Evolutionary conservation across 352 stramenopile genomes (phyloP).

Genomic region (Globisporangium nunn): DNA sequence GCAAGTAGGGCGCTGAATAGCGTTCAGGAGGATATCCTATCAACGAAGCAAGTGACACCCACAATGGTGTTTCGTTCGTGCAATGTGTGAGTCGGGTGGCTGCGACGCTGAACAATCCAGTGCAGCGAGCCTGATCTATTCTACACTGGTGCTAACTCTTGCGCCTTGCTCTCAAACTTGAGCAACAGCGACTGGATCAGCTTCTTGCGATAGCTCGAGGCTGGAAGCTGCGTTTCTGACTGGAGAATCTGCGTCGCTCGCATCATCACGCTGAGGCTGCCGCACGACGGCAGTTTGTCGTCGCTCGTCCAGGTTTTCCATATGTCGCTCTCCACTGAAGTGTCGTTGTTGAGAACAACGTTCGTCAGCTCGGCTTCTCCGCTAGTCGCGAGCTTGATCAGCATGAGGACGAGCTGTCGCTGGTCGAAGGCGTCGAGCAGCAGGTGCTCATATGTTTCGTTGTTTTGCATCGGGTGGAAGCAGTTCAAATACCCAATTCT

Average conservation of each 20-base stretch:
- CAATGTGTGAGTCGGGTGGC: not conserved
- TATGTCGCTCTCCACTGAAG: conserved; percentile 27
- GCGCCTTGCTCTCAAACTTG: conserved; percentile 44
- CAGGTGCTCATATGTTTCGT: conserved; percentile 43
- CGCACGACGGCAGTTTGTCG: conserved; percentile 41
- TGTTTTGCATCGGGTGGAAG: conserved; percentile 54
- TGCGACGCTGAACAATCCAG: no score
- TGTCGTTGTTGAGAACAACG: conserved; percentile 37
- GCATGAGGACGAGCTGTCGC: conserved; percentile 42
- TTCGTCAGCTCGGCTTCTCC: conserved; percentile 43
- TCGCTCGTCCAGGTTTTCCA: conserved; percentile 53
- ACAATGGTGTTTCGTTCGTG: not conserved
- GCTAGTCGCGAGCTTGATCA: conserved; percentile 38
- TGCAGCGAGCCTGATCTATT: not conserved
- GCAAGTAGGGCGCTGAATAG: conserved; percentile 16
- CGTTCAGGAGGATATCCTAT: not conserved
- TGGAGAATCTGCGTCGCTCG: conserved; percentile 28
- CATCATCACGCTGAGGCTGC: conserved; percentile 41
- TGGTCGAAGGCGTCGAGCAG: conserved; percentile 45
- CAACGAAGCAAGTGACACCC: not conserved
- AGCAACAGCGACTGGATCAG: conserved; percentile 49
- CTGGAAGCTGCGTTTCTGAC: conserved; percentile 41
- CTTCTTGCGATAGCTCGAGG: conserved; percentile 46
- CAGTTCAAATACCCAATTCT: conserved; percentile 53
- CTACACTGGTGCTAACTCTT: conserved; percentile 19